phyloP scores from a whole-genome alignment of 2,329 filamentous ascomycete genomes.

The Penicillium crustosum region DNA sequence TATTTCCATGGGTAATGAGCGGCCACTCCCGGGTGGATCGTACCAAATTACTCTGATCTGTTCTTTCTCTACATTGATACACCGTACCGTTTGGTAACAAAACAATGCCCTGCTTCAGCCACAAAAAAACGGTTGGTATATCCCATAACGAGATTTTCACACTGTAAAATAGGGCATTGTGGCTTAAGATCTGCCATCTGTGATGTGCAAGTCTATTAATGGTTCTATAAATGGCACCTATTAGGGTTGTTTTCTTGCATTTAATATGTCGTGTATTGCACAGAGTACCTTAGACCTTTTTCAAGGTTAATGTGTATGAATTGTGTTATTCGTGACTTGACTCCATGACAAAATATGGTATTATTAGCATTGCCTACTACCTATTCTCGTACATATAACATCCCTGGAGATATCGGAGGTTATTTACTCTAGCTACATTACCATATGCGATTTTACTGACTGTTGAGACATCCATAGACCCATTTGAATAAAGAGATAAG shows the following conservation, averaged over 20 bases:
- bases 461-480: not conserved
- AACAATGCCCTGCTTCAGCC: not conserved
- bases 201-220: not conserved
- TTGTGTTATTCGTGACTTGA: not conserved
- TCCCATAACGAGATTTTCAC: not conserved
- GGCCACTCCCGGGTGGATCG: conserved; percentile 18
- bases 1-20: conserved; percentile 11
- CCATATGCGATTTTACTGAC: not conserved
- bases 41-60: not conserved
- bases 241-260: not conserved
- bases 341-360: not conserved
- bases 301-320: not conserved
- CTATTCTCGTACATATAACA: not conserved
- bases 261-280: not conserved
- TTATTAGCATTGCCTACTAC: not conserved
- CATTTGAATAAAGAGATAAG: not conserved
- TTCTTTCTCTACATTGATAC: not conserved
- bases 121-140: not conserved
- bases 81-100: not conserved
- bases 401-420: not conserved
- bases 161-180: not conserved
- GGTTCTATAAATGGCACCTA: not conserved
- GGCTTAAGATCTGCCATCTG: not conserved
- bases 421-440: not conserved
- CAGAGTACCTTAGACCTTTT: too few species aligned